A percentile compares a stretch with the other conserved stretches of the same genome.
Conservation (phyloP, 1,284 basidiomycete species). For the Trichosporon coremiiforme region DNA sequence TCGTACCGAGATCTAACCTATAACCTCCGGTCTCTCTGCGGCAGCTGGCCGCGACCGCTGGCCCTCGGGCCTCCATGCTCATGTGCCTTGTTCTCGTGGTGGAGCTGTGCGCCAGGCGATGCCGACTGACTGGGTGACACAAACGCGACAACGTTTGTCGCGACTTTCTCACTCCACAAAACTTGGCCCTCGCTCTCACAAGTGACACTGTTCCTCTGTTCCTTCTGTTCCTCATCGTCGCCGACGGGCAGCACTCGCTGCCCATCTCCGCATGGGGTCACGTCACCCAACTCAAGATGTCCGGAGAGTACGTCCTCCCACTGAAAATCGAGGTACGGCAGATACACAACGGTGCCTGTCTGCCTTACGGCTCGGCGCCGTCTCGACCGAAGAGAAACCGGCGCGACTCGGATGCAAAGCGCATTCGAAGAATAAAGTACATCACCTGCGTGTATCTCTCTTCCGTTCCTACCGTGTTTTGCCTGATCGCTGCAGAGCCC, state of each 20-base stretch:
- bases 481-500: not conserved
- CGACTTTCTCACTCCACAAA: conserved; percentile 7
- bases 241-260: not conserved
- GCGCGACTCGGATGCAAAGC: not conserved
- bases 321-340: not conserved
- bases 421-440: not conserved
- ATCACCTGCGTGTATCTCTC: conserved; percentile 1
- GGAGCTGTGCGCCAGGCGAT: not conserved
- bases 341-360: not conserved
- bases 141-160: not conserved
- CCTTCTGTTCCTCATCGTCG: not conserved
- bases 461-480: not conserved
- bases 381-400: not conserved
- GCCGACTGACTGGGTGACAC: not conserved
- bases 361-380: not conserved
- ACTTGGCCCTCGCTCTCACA: not conserved
- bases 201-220: not conserved
- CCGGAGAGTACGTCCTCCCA: not conserved
- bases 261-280: not conserved
- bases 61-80: not conserved
- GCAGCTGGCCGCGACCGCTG: not conserved
- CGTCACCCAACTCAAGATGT: not conserved
- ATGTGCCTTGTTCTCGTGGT: not conserved
- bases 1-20: not conserved
- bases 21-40: not conserved